Evolutionary conservation across 2,329 filamentous ascomycete species (phyloP), one percentile per base, ranked within the genome.

Genomic region (Bipolaris oryzae): DNA sequence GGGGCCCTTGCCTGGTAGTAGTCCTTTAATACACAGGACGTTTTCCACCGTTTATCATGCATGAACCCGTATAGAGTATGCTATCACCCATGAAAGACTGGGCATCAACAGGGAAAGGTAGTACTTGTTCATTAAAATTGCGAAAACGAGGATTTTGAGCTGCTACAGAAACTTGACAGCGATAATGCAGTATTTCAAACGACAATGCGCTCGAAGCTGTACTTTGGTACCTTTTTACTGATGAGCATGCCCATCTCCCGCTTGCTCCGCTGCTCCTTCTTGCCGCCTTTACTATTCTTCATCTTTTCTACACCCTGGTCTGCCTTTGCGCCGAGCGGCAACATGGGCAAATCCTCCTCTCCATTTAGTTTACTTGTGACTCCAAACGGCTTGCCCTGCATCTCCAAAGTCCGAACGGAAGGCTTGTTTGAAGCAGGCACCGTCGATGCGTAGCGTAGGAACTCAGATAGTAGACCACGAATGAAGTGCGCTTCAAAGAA

Each of bases 171-270:
- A 20, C 11, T 9, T 15, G 9, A 37, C 5, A 21, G 34, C 21
- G 6, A 18, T 9, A 20, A 48, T 38, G 38, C 45, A 23, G 21
- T 16, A 18, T 41, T 21, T 58, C 45, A 65, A 37, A 65, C 46
- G 13, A 60, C 49, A 54, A 96, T 87, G 76, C 87, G 86, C 79
- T 96, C 92, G 63, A 94, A 83, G 44, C 90, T 91, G 78, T 97
- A 96, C 64, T 88, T 86, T 53, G 89, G 90, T 60, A 93, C 89
- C 73, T 88, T 88, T 78, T 90, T 89, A 72, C 89, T 91, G 71
- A 89, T 86, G 74, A 96, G 78, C 76, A 90, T 86, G 16, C 90
- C 91, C 56, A 88, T 87, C 78, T 96, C 89, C 75, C 92, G 82
- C 66, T 80, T 81, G 66, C 83, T 92, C 65, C 91, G 85, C 73